Conservation (phyloP, 192 early-diverging fungal species). For the Piromyces sp. region DNA sequence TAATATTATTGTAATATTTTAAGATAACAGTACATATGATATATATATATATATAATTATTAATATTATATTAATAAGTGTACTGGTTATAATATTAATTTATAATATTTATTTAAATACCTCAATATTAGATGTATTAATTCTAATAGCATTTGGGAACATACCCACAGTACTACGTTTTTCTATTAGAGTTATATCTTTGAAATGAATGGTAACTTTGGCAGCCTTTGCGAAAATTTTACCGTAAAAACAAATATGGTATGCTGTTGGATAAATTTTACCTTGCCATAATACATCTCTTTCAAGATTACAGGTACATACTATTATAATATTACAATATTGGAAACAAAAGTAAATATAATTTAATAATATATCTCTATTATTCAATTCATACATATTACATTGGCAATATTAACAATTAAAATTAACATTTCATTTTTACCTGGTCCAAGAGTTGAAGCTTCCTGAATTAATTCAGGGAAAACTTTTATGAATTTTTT, state of each 20-base stretch:
- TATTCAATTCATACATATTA: too few relatives aligned
- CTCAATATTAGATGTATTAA: constrained; percentile 3
- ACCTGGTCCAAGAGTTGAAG: neutral
- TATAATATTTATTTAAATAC: too few relatives aligned
- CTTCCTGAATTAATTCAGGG: neutral
- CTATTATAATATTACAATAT: neutral
- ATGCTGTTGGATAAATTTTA: constrained; percentile 20
- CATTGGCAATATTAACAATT: too few relatives aligned
- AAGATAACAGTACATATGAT: too few relatives aligned
- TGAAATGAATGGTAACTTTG: constrained; percentile 19
- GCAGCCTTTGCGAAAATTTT: constrained; percentile 27
- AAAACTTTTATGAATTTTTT: neutral
- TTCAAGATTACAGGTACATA: constrained; percentile 26
- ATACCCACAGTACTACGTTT: constrained; percentile 28
- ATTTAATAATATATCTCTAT: too few relatives aligned
- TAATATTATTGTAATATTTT: too few relatives aligned
- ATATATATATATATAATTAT: too few relatives aligned
- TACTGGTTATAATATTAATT: neutral
- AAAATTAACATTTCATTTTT: too few relatives aligned
- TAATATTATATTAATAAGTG: too few relatives aligned
- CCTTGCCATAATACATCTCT: constrained; percentile 39
- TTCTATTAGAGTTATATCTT: constrained; percentile 21
- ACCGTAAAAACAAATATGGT: constrained; percentile 31
- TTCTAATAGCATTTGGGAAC: constrained; percentile 30
- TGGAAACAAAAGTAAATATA: too few relatives aligned